phyloP scores from a whole-genome alignment of 1,284 basidiomycete species.

The Ceratobasidium sp. region DNA sequence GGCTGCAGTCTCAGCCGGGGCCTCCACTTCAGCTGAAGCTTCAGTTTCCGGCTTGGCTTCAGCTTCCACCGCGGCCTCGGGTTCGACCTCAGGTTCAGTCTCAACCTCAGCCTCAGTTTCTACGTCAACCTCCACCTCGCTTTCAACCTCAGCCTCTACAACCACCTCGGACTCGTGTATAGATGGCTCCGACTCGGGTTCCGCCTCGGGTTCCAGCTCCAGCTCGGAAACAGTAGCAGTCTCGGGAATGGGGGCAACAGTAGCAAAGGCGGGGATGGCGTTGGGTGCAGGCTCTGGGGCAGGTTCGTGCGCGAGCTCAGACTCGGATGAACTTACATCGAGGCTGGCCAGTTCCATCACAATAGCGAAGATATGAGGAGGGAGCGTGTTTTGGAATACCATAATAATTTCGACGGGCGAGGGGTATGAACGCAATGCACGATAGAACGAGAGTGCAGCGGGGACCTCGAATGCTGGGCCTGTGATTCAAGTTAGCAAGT shows the following conservation, averaged over 20 bases:
- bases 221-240: slow-evolving; percentile 13
- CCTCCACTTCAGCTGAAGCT: not conserved
- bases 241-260: slow-evolving; percentile 7
- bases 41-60: slow-evolving; percentile 58
- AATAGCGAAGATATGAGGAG: slow-evolving; percentile 85
- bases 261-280: not conserved
- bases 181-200: slow-evolving; percentile 22
- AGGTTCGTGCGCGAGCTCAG: slow-evolving; percentile 16
- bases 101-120: slow-evolving; percentile 35
- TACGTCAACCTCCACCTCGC: slow-evolving; percentile 27
- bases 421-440: slow-evolving; percentile 93
- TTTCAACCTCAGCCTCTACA: slow-evolving; percentile 9
- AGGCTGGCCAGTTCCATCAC: slow-evolving; percentile 87
- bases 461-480: slow-evolving; percentile 78
- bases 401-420: slow-evolving; percentile 88
- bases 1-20: not conserved
- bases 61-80: slow-evolving; percentile 23
- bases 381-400: slow-evolving; percentile 93
- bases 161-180: slow-evolving; percentile 10
- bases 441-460: slow-evolving; percentile 90
- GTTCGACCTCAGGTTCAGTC: slow-evolving; percentile 15
- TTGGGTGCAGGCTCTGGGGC: slow-evolving; percentile 18
- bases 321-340: slow-evolving; percentile 75
- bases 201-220: slow-evolving; percentile 5
- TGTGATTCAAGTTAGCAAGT: slow-evolving; percentile 52